These are phyloP conservation scores for Sclerotinia subarctica DNA, from an alignment of 2,329 filamentous ascomycete species.

Conservation along the genomic window DNA sequence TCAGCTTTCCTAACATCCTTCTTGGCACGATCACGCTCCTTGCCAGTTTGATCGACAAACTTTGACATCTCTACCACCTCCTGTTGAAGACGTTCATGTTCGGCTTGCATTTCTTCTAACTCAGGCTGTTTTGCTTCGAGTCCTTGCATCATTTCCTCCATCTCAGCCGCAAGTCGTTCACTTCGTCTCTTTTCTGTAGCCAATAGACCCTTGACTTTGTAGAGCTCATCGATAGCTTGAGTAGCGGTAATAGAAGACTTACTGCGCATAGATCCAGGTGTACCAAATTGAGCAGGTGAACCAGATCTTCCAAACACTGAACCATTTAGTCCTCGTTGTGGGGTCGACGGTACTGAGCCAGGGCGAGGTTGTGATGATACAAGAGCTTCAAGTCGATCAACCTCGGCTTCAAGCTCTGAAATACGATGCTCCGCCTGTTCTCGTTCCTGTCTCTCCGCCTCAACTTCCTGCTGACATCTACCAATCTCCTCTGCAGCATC, in stretches of 20 bases:
- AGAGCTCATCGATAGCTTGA: conserved; percentile 62
- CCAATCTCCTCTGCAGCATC: conserved; percentile 59
- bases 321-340: conserved; percentile 51
- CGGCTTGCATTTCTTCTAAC: conserved; percentile 77
- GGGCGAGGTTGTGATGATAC: conserved; percentile 40
- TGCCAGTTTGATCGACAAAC: conserved; percentile 76
- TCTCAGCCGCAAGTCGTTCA: conserved; percentile 68
- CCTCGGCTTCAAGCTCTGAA: conserved; percentile 60
- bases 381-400: conserved; percentile 59
- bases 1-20: conserved; percentile 78
- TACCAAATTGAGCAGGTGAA: conserved; percentile 55
- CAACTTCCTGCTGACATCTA: conserved; percentile 50
- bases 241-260: conserved; percentile 58
- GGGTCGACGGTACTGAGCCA: conserved; percentile 58
- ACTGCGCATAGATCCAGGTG: conserved; percentile 54
- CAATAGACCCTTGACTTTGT: conserved; percentile 68
- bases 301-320: conserved; percentile 50
- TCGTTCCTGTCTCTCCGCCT: conserved; percentile 57
- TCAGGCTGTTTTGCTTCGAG: conserved; percentile 85
- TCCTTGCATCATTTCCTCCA: conserved; percentile 83
- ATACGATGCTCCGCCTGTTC: conserved; percentile 60
- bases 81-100: conserved; percentile 74
- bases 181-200: conserved; percentile 71
- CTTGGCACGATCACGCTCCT: conserved; percentile 74
- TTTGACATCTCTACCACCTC: conserved; percentile 84